Evolutionary conservation across 202 grass and related monocot genomes (phyloP).

Genomic region (Eragrostis tef): DNA sequence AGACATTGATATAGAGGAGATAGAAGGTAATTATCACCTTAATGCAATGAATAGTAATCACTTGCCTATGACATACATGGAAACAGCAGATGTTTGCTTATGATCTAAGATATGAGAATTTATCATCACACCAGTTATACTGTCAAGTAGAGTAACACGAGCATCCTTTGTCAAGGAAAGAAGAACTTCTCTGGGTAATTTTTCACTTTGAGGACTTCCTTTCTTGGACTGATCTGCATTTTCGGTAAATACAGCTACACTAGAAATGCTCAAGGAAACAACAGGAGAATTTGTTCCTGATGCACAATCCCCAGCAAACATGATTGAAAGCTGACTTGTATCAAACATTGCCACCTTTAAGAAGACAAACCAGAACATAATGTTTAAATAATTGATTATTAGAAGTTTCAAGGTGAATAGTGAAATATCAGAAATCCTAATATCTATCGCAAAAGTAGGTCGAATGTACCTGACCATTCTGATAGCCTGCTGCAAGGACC

Average conservation of each 20-base stretch:
- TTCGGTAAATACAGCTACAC: conserved; percentile 32
- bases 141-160: conserved; percentile 62
- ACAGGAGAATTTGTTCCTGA: conserved; percentile 76
- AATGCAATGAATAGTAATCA: conserved; percentile 49
- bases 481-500: conserved; percentile 66
- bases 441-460: conserved; percentile 23
- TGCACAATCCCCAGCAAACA: conserved; percentile 70
- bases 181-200: conserved; percentile 54
- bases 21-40: conserved; percentile 7
- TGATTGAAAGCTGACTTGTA: conserved; percentile 61
- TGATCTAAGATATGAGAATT: conserved; percentile 61
- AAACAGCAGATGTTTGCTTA: conserved; percentile 66
- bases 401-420: conserved; percentile 35
- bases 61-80: conserved; percentile 94
- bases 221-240: conserved; percentile 52
- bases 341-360: conserved; percentile 84
- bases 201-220: conserved; percentile 46
- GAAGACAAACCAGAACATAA: conserved; percentile 50
- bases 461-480: conserved; percentile 82
- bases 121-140: conserved; percentile 54
- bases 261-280: conserved; percentile 55
- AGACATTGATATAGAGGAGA: conserved; percentile 25
- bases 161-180: conserved; percentile 79
- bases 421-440: conserved; percentile 39
- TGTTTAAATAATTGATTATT: conserved; percentile 35